A percentile compares a stretch with the other conserved stretches of the same genome.
phyloP scores from a whole-genome alignment of 805 yeast genomes.

The Candida awuae region DNA sequence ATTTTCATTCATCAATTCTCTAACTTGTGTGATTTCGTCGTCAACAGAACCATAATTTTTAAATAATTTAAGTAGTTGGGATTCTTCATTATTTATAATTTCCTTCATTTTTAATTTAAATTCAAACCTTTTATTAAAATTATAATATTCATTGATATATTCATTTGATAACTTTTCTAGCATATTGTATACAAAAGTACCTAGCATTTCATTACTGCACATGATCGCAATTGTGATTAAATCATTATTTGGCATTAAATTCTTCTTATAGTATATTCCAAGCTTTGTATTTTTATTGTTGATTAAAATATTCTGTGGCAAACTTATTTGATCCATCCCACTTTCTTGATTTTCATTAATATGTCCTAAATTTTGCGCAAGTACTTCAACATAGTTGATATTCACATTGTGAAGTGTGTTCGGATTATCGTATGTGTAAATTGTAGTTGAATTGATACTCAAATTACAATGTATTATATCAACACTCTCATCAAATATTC shows the following conservation, averaged over 20 bases:
- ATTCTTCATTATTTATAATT: conserved; percentile 47
- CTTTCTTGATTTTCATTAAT: conserved; percentile 40
- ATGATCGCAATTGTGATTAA: conserved; percentile 45
- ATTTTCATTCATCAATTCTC: conserved; percentile 63
- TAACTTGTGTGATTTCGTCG: conserved; percentile 56
- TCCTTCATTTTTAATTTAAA: conserved; percentile 51
- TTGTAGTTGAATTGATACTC: conserved; percentile 45
- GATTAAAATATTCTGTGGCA: conserved; percentile 18
- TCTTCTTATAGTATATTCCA: conserved; percentile 43
- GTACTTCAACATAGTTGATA: conserved; percentile 44
- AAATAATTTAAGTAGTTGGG: conserved; percentile 35
- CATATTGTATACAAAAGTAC: conserved; percentile 38
- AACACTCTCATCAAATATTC: conserved; percentile 9
- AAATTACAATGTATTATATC: conserved; percentile 24
- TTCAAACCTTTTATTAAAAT: conserved; percentile 27
- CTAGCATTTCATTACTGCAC: conserved; percentile 36
- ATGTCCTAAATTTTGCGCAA: conserved; percentile 46
- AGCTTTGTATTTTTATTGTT: conserved; percentile 20
- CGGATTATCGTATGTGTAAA: conserved; percentile 49
- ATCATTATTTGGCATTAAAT: conserved; percentile 36
- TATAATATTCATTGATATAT: conserved; percentile 26
- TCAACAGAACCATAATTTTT: conserved; percentile 28
- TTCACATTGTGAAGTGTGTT: conserved; percentile 34
- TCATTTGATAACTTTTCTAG: conserved; percentile 44
- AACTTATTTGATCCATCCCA: conserved; percentile 22